These are phyloP conservation scores for Pseudogymnoascus sp. DNA, from an alignment of 2,329 filamentous ascomycete genomes.

Conservation along the genomic window DNA sequence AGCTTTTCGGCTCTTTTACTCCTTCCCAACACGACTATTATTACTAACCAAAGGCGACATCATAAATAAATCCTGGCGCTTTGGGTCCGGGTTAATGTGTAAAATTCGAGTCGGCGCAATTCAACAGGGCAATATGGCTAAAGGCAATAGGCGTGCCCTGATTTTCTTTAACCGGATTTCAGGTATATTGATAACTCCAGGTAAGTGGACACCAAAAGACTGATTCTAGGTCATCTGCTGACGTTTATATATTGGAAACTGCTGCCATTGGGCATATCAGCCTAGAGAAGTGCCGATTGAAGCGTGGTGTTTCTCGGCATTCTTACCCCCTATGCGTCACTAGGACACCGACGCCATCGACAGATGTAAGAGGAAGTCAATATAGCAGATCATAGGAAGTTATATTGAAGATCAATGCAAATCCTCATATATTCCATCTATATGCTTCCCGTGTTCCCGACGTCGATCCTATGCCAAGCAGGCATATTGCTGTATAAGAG, in stretches of 20 bases:
- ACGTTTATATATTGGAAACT: neutral
- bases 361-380: neutral
- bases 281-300: neutral
- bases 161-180: slow-evolving; percentile 1
- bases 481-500: neutral
- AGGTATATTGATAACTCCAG: neutral
- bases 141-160: neutral
- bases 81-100: neutral
- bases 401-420: neutral
- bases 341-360: neutral
- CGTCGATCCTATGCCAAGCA: neutral
- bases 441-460: neutral
- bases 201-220: neutral
- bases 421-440: neutral
- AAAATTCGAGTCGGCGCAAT: neutral
- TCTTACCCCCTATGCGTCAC: neutral
- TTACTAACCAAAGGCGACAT: neutral
- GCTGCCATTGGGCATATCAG: neutral
- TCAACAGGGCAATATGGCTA: neutral
- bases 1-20: neutral
- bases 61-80: neutral
- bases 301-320: neutral
- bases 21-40: neutral
- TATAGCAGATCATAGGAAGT: neutral
- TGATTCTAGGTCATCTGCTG: neutral